Base-by-base conservation (phyloP, 1,139 yeast species). In the Geotrichum bryndzae region DNA sequence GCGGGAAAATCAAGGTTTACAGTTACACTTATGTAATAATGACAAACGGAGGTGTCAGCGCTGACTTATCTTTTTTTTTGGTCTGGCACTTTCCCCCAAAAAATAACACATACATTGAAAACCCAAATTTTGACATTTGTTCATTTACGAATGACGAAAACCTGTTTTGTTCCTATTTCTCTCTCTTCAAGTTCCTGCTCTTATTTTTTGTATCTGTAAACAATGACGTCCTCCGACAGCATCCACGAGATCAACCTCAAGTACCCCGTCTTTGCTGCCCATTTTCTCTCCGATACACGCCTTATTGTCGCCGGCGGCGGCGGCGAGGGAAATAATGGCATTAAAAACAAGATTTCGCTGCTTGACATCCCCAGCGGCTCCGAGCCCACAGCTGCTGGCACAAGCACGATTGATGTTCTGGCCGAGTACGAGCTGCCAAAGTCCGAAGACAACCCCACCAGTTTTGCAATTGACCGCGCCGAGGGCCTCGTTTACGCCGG, bases 261-360 rank as follows among this genome's bases (percentile, higher is more conserved):
- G 2, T 90, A 88, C 70, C 98, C 99, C 0, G 81, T 90, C 18
- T 88, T 87, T 69, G 95, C 90, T 1, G 86, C 92, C 63, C 82
- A 83, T 66, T 92, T 90, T 72, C 78, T 86, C 60, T 80, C 84
- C 68, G 81, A 85, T 67, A 78, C 80, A 66, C 82, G 86, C 2
- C 74, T 91, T 46, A 74, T 91, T 59, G 88, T 88, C 35, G 84
- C 91, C 5, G 99, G 99, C 53, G 99, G 98, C 54, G 97, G 97
- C 50, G 98, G 97, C 51, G 96, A 90, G 73, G 96, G 96, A 18
- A 86, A 72, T 76, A 86, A 90, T 70, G 97, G 97, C 54, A 84
- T 91, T 61, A 89, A 94, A 55, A 92, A 92, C 74, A 90, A 88
- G 72, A 79, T 92, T 68, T 72, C 69, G 62, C 51, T 69, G 35